Base-by-base conservation (phyloP, 2,329 filamentous ascomycete species). In the Sclerotinia glacialis region DNA sequence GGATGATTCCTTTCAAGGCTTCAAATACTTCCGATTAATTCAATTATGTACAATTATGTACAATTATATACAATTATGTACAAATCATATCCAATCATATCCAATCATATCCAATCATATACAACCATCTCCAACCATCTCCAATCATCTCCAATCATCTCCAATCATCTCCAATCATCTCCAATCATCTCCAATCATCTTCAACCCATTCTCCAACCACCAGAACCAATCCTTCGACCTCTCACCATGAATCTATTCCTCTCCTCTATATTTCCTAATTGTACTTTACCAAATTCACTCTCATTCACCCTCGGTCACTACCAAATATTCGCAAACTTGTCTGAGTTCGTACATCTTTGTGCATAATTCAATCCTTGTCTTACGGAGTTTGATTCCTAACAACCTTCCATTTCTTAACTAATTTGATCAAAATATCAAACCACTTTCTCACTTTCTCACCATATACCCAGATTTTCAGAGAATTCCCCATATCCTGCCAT, bases 391-490 rank as follows among this genome's bases (percentile, higher is more conserved):
- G 7, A 53, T 53, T 18, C 16, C 16, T 9, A 12, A 31, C 50
- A 31, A 53, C 14, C 46, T 40, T 40, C 37, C 37, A 40, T 40
- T 40, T 40, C 21, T 21, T 18, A 40, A 14, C 31, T 23, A n/a
- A 44, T 31, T n/a, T 7, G 28, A 14, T 23, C n/a, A 44, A 58
- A 47, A 2, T 56, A 59, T 59, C 56, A 59, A 59, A 59, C 56
- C 56, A 59, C 56, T 59, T 59, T 47, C n/a, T 46, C 16, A 9
- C 14, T 23, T 47, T 34, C 56, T 59, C 42, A 47, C 40, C 56
- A 46, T 12, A 31, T 31, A 21, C 52, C 52, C 52, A 34, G 52
- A 37, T 37, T 12, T 37, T 7, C 42, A 31, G 2, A n/a, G n/a
- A n/a, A 6, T 37, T 54, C 52, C 31, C 52, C 55, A 59, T 46